Percentiles rank a stretch among this genome's conserved stretches.
Evolutionary conservation across 2,329 filamentous ascomycete species (phyloP).

Genomic region (Fusarium stilboides): DNA sequence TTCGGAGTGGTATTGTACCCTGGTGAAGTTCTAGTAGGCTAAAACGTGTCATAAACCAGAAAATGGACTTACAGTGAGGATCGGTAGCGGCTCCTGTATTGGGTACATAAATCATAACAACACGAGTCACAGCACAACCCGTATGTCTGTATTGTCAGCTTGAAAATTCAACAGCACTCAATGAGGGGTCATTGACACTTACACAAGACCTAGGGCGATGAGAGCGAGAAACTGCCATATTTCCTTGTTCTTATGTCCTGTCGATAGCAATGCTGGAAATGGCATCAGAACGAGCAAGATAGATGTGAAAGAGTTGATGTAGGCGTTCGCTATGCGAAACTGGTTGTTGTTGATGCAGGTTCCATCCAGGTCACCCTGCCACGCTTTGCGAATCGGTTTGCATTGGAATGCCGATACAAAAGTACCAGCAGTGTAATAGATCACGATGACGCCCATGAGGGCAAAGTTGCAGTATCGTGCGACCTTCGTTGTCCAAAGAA

Average conservation of each 20-base stretch:
- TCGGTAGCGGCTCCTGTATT: slow-evolving; percentile 5
- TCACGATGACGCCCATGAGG: neutral
- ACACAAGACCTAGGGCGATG: neutral
- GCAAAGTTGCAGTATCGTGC: slow-evolving; percentile 8
- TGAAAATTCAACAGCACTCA: no score
- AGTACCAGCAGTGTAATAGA: slow-evolving; percentile 3
- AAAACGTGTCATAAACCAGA: accelerated
- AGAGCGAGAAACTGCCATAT: slow-evolving; percentile 15
- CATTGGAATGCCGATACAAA: slow-evolving; percentile 2
- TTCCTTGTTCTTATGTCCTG: neutral
- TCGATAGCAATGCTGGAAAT: neutral
- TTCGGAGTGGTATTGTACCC: slow-evolving; percentile 10
- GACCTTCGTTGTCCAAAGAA: neutral
- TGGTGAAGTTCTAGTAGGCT: neutral
- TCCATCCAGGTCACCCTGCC: neutral
- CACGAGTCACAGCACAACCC: slow-evolving; percentile 1
- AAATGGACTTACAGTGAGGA: neutral
- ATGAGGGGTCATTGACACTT: neutral
- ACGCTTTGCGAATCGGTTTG: slow-evolving; percentile 1
- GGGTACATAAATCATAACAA: slow-evolving; percentile 6
- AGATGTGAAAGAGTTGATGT: slow-evolving; percentile 1
- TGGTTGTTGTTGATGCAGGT: slow-evolving; percentile 1
- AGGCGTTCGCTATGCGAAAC: slow-evolving; percentile 1
- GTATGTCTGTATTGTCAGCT: slow-evolving; percentile 4
- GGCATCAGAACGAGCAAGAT: slow-evolving; percentile 4